Base-by-base conservation (phyloP, 2,329 filamentous ascomycete species). In the Paraphaeosphaeria minitans region DNA sequence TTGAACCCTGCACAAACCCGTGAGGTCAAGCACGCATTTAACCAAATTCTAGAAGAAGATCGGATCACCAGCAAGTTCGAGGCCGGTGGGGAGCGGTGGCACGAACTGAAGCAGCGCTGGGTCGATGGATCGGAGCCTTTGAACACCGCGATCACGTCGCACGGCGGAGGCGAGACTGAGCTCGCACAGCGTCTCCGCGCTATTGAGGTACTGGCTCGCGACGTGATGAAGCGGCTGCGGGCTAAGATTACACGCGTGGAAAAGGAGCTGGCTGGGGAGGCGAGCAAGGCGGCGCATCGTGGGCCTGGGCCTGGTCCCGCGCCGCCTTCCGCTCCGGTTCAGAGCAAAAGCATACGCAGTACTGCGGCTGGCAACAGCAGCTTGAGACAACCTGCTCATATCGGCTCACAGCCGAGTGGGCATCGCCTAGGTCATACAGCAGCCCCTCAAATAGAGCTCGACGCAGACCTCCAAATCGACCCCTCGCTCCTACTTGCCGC, bases 141-240 rank as follows among this genome's bases (percentile, higher is more conserved):
- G 16, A 83, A 81, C 57, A 78, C 75, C 8, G 82, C 87, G 10
- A 77, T 91, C 9, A 79, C 80, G 0, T 1, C 53, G 5, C 8
- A 19, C 19, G 39, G 3, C 7, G 19, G 8, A 22, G 51, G 45
- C 24, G 22, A 16, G 5, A 16, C 43, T 27, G 37, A 53, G 41
- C 41, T n/a, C 35, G 43, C 39, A 9, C 48, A 46, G 19, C 48
- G 77, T 79, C 0, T 82, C 80, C 3, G 77, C 64, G 89, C 89
- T 1, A 75, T 93, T 48, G 89, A 93, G 61, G 81, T 90, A 0
- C 78, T 95, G 3, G 89, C 89, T 53, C 84, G 87, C 53, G 91
- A 94, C 75, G 89, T 92, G 19, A 88, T 91, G 83, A 93, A 93
- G 77, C 83, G 91, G 49, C 82, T 90, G 54, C 85, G 89, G 37